These are phyloP conservation scores for Ambrosia trifida DNA, from an alignment of 129 eudicot species.

Conservation along the genomic window DNA sequence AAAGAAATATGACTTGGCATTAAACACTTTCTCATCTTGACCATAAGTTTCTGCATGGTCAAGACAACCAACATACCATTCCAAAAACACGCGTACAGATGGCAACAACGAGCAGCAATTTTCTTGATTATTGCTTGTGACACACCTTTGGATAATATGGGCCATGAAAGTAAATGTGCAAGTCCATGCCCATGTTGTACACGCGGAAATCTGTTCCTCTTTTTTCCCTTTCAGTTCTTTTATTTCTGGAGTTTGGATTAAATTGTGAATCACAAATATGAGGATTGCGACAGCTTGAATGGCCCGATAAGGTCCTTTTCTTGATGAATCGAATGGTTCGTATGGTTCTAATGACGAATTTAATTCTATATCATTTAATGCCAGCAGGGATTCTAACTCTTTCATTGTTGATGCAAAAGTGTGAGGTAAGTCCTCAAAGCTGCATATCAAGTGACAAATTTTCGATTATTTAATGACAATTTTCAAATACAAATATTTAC, in stretches of 20 bases:
- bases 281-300: conserved; percentile 66
- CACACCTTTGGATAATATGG: conserved; percentile 64
- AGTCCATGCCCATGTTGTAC: conserved; percentile 52
- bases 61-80: conserved; percentile 66
- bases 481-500: not conserved
- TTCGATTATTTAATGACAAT: not conserved
- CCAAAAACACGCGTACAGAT: conserved; percentile 65
- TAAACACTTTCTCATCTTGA: conserved; percentile 55
- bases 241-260: conserved; percentile 32
- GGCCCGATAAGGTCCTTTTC: conserved; percentile 86
- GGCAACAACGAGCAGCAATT: conserved; percentile 53
- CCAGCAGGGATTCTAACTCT: conserved; percentile 58
- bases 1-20: conserved; percentile 67
- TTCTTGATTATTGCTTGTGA: conserved; percentile 21
- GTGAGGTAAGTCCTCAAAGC: conserved; percentile 69
- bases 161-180: conserved; percentile 72
- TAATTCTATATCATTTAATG: conserved; percentile 48
- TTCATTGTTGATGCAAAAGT: conserved; percentile 60
- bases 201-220: conserved; percentile 35
- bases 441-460: conserved; percentile 40
- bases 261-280: conserved; percentile 54
- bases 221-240: conserved; percentile 31
- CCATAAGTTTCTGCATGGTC: conserved; percentile 41
- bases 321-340: conserved; percentile 54
- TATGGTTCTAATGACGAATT: conserved; percentile 58